Percentiles rank a stretch among this genome's conserved stretches.
Evolutionary conservation across 2,329 filamentous ascomycete species (phyloP).

Genomic region (Teratosphaeria pseudoeucalypti): DNA sequence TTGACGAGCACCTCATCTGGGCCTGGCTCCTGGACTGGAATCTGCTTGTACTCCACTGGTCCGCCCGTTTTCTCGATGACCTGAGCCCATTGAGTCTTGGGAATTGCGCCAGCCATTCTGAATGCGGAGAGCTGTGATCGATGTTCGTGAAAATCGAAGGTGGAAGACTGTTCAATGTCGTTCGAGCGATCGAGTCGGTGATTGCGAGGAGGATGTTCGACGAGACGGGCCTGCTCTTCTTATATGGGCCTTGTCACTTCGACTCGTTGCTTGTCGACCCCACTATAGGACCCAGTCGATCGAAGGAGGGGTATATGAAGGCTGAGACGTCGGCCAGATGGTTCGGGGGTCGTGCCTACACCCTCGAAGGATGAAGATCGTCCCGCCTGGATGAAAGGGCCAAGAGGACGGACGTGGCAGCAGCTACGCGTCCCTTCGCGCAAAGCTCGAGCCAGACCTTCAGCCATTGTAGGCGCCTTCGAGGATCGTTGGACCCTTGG

Average conservation of each 20-base stretch:
- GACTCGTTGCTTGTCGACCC: neutral
- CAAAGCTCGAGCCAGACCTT: neutral
- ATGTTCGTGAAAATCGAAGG: neutral
- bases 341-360: neutral
- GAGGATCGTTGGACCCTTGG: neutral
- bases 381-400: neutral
- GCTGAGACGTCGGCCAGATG: neutral
- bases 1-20: conserved; percentile 88
- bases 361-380: neutral
- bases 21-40: conserved; percentile 69
- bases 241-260: neutral
- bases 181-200: neutral
- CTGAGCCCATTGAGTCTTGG: conserved; percentile 81
- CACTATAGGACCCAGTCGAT: neutral
- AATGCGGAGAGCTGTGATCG: neutral
- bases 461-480: neutral
- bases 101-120: conserved; percentile 39
- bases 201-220: neutral
- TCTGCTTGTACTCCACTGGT: conserved; percentile 62
- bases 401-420: neutral
- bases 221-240: neutral
- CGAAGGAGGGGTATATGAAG: neutral
- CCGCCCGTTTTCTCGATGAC: conserved; percentile 75
- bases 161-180: neutral
- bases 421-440: neutral